Evolutionary conservation across 306 rosid genomes (phyloP).

Genomic region (Vigna mungo): DNA sequence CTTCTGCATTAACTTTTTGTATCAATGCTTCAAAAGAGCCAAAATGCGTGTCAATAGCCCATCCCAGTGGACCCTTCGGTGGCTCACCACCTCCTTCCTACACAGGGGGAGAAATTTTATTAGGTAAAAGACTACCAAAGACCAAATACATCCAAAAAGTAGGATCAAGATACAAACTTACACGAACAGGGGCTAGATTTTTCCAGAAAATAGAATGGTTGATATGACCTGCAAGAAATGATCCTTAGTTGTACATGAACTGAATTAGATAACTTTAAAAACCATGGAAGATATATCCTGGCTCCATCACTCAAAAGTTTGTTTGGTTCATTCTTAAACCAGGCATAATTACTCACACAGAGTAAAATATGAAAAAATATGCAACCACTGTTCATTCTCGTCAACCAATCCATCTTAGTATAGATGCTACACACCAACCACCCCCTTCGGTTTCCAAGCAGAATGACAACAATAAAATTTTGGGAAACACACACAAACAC

Average conservation of each 20-base stretch:
- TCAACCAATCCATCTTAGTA: neutral
- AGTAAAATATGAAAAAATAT: neutral
- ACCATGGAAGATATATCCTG: neutral
- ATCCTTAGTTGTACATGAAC: slow-evolving; percentile 9
- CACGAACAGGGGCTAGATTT: slow-evolving; percentile 66
- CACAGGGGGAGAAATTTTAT: slow-evolving; percentile 35
- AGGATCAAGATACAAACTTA: slow-evolving; percentile 48
- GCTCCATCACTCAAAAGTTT: slow-evolving; percentile 10
- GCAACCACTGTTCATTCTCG: no score
- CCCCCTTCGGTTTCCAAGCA: slow-evolving; percentile 6
- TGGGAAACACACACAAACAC: neutral
- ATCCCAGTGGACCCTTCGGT: slow-evolving; percentile 74
- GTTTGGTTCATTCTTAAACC: slow-evolving; percentile 30
- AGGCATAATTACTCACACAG: slow-evolving; percentile 5
- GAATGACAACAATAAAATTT: neutral
- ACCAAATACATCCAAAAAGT: slow-evolving; percentile 7
- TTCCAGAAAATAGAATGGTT: slow-evolving; percentile 92
- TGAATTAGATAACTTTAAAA: slow-evolving; percentile 5
- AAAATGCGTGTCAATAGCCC: slow-evolving; percentile 85
- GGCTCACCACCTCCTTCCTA: slow-evolving; percentile 99
- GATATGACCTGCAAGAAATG: slow-evolving; percentile 71
- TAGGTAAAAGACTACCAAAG: slow-evolving; percentile 14
- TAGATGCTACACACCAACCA: neutral
- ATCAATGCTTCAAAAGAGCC: slow-evolving; percentile 75
- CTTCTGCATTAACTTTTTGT: slow-evolving; percentile 78